Conservation (phyloP, 371 early-diverging fungal genomes). For the Mortierella sp. region DNA sequence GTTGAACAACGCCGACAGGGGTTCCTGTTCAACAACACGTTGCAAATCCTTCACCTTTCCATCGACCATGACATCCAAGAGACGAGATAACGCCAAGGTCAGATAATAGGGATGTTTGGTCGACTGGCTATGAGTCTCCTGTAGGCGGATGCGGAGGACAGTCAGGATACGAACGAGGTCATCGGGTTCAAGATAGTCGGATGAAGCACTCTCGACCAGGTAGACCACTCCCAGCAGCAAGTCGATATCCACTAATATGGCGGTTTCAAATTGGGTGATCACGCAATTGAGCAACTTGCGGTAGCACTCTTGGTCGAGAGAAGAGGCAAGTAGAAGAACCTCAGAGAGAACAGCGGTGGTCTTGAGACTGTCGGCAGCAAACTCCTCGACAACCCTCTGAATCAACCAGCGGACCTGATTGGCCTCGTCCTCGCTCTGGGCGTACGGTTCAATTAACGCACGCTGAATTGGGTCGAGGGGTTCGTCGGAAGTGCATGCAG, state of each 20-base stretch:
- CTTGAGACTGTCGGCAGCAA: neutral
- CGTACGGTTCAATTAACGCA: neutral
- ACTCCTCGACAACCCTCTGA: neutral
- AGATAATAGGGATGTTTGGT: neutral
- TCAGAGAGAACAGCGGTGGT: neutral
- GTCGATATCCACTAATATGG: neutral
- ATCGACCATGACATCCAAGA: conserved; percentile 20
- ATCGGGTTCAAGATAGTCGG: conserved; percentile 6
- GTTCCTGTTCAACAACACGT: conserved; percentile 2
- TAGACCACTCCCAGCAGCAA: conserved; percentile 10
- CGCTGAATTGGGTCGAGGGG: neutral
- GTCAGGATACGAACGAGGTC: conserved; percentile 4
- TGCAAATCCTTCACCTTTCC: neutral
- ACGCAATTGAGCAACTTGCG: neutral
- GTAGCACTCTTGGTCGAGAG: neutral
- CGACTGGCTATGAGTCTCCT: conserved; percentile 1
- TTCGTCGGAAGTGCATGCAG: neutral
- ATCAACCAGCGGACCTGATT: neutral
- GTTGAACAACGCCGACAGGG: neutral
- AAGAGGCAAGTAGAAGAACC: neutral
- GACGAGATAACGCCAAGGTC: neutral
- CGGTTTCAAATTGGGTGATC: neutral
- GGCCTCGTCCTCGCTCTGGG: neutral
- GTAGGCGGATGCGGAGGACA: neutral
- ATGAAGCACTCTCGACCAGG: neutral